These are phyloP conservation scores for Arxiozyma bovina DNA, from an alignment of 1,139 yeast genomes.

Conservation along the genomic window DNA sequence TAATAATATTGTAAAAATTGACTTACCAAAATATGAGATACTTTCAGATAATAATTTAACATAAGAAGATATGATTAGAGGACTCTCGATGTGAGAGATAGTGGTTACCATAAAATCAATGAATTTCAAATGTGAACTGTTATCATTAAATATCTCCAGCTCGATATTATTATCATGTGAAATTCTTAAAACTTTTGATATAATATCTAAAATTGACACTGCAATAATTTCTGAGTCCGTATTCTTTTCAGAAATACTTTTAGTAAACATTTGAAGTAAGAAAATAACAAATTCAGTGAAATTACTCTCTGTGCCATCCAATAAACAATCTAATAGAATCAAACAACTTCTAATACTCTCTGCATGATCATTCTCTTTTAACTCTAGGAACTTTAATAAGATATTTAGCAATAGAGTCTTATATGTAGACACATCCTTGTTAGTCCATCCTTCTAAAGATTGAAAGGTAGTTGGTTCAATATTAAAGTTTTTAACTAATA, in stretches of 20 bases:
- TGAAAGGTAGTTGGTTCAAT: constrained; percentile 48
- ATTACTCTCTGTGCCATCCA: constrained; percentile 50
- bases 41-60: constrained; percentile 29
- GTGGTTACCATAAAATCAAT: constrained; percentile 30
- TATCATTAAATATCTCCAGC: constrained; percentile 28
- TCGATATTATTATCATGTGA: constrained; percentile 28
- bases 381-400: constrained; percentile 39
- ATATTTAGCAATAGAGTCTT: constrained; percentile 45
- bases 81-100: constrained; percentile 25
- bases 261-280: constrained; percentile 30
- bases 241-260: constrained; percentile 22
- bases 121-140: constrained; percentile 27
- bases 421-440: constrained; percentile 51
- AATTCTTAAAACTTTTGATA: constrained; percentile 26
- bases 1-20: constrained; percentile 27
- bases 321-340: constrained; percentile 37
- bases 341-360: constrained; percentile 34
- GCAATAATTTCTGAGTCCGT: constrained; percentile 27
- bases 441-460: constrained; percentile 31
- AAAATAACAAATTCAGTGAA: constrained; percentile 36
- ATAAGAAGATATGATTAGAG: constrained; percentile 28
- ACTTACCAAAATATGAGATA: constrained; percentile 24
- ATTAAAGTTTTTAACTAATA: constrained; percentile 40
- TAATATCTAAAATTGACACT: constrained; percentile 27
- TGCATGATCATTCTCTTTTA: constrained; percentile 25